Base-by-base conservation (phyloP, 2,329 filamentous ascomycete species). In the Dactylellina leptospora region DNA sequence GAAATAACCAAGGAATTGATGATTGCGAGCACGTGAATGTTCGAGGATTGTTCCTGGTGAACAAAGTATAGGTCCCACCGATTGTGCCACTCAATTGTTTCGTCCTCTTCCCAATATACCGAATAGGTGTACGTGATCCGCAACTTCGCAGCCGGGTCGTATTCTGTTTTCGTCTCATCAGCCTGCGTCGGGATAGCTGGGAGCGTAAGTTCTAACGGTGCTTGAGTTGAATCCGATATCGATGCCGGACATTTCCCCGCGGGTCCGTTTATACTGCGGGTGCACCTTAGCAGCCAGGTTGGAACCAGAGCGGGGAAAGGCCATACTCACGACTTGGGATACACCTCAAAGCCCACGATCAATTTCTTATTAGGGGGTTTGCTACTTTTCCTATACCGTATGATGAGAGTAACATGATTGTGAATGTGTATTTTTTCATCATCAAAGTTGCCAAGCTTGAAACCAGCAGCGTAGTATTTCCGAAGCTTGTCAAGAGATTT, bases 61-160 rank as follows among this genome's bases (percentile, higher is more conserved):
- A 90, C 90, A 81, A 96, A 96, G 80, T 96, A 96, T 60, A 93
- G 82, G 77, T 96, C 90, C 92, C 92, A 96, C 60, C 92, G 86
- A 76, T 88, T 91, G 63, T 84, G 83, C 92, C 92, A 96, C 74
- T 95, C 91, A 54, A 96, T 83, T 18, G 84, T 86, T 42, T 88
- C 85, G 73, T 96, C 91, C 78, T 96, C 90, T 55, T 91, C 88
- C 81, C 92, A 96, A 80, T 95, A 96, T 11, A 96, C 89, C 2
- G 91, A 93, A 80, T 96, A 96, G 0, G 91, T 90, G 80, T 93
- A 96, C 0, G 92, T 91, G 55, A 96, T 88, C 1, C 84, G 87
- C 53, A 95, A 79, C 1, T 83, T 90, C 11, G 86, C 85, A 42
- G 88, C 85, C 22, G 84, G 82, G 54, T 88, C 85, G 3, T 63